Base-by-base conservation (phyloP, 1,284 basidiomycete species). In the Trichosporon sp. region DNA sequence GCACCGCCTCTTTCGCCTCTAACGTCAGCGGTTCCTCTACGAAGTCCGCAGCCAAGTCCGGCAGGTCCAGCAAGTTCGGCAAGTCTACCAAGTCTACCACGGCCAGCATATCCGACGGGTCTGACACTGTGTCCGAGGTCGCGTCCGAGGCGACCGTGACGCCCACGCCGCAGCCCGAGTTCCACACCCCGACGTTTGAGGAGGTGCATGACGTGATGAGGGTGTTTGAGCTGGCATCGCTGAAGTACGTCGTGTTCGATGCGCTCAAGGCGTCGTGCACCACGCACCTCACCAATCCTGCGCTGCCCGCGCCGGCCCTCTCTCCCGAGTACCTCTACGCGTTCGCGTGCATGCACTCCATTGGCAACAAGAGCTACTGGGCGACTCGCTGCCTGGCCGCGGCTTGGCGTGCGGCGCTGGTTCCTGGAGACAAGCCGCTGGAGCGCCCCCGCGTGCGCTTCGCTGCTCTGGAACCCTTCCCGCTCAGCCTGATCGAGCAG, bases 361-460 rank as follows among this genome's bases (percentile, higher is more conserved):
- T 63, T 11, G 31, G 59, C 3, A 63, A 63, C 31, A 35, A 32
- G 32, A 35, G 31, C 59, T 63, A 63, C 59, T 63, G 59, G 59
- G 59, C 59, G 4, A 63, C 59, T 8, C 59, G 59, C 35, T 63
- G 59, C 16, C 31, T 63, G 1, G 59, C 32, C 4, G 37, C 59
- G 1, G 31, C 59, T 2, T 63, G 59, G 59, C 59, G 14, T 4
- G 32, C 5, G 10, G 59, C 32, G 0, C 31, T 35, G 3, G 3
- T 37, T 32, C 31, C 14, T 19, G 35, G 35, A 6, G 31, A 14
- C 14, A 6, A n/a, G 14, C 31, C 31, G 4, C 19, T 37, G 4
- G 16, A 63, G 2, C 31, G 14, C 32, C 59, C 59, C 4, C 31
- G 16, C 10, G 59, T 63, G 5, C 59, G 32, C 12, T 10, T 35